Evolutionary conservation across 2,329 filamentous ascomycete species (phyloP).

Genomic region (Canariomyces notabilis): DNA sequence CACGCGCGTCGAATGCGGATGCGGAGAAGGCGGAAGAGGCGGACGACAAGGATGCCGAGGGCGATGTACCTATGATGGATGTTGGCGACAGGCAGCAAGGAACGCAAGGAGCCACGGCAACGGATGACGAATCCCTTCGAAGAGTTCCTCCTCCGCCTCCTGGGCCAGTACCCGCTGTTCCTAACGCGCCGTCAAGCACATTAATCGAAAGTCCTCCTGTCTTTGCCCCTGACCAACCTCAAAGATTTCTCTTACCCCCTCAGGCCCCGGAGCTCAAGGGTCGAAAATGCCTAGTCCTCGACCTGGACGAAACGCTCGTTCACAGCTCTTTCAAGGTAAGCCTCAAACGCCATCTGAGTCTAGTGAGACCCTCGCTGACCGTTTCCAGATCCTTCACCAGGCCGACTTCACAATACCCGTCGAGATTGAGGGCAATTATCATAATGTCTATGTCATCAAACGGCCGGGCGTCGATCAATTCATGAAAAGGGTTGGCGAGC

Average conservation of each 20-base stretch:
- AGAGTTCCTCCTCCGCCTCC: slow-evolving; percentile 45
- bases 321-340: slow-evolving; percentile 97
- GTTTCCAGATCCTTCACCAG: slow-evolving; percentile 79
- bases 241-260: slow-evolving; percentile 75
- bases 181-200: slow-evolving; percentile 32
- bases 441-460: slow-evolving; percentile 99
- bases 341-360: not conserved
- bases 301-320: slow-evolving; percentile 93
- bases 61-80: slow-evolving; percentile 65
- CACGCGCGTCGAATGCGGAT: slow-evolving; percentile 24
- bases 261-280: slow-evolving; percentile 74
- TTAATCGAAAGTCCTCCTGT: slow-evolving; percentile 38
- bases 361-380: slow-evolving; percentile 5
- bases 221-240: slow-evolving; percentile 44
- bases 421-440: slow-evolving; percentile 97
- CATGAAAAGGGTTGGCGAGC: slow-evolving; percentile 95
- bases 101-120: slow-evolving; percentile 32
- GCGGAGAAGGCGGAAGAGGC: slow-evolving; percentile 24
- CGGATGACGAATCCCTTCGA: slow-evolving; percentile 34
- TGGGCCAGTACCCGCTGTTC: slow-evolving; percentile 37
- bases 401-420: slow-evolving; percentile 98
- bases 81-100: slow-evolving; percentile 46
- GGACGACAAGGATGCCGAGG: slow-evolving; percentile 44
- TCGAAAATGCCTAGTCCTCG: slow-evolving; percentile 89
- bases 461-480: slow-evolving; percentile 97